Base-by-base conservation (phyloP, 192 early-diverging fungal species). In the Backusella tarrabulga region DNA sequence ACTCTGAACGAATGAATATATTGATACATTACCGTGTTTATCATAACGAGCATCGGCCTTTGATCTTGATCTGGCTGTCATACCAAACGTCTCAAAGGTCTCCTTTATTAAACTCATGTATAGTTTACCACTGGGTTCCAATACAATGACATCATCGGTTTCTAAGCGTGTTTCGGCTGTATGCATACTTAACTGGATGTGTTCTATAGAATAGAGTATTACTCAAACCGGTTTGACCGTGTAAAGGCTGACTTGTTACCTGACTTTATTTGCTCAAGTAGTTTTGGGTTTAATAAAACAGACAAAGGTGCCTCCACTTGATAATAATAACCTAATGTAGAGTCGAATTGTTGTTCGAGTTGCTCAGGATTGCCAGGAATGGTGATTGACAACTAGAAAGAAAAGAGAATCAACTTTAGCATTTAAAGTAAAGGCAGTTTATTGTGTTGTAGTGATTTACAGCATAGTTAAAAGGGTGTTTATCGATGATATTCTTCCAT, bases 381-480 rank as follows among this genome's bases (percentile, higher is more conserved):
- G 6, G 75, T 23, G 19, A 80, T n/a, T 21, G 74, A 41, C 15
- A 80, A 15, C 79, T 80, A 67, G 15, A 32, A 36, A 35, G n/a
- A 67, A 52, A 26, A 6, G n/a, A 36, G 60, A 40, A 40, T 11
- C 38, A 40, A 11, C 5, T 42, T 40, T n/a, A 34, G 26, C 34
- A 23, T 46, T 32, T 19, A 36, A 66, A 44, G 42, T 21, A n/a
- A 60, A 26, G 19, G 40, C 6, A 8, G 8, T 38, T 69, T 36
- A 2, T 54, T 54, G 38, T 1, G 1, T 40, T 67, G 11, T 34
- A 15, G 35, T n/a, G 0, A 35, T 41, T 74, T 79, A 74, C 77
- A 38, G 46, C 72, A 70, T 79, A 26, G 54, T 79, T 79, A 21
- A 74, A 79, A 15, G 77, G 73, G 52, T 79, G 77, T 11, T 34